A percentile compares a stretch with the other conserved stretches of the same genome.
Conservation (phyloP, 257 asterid genomes). For the Nicotiana paniculata region DNA sequence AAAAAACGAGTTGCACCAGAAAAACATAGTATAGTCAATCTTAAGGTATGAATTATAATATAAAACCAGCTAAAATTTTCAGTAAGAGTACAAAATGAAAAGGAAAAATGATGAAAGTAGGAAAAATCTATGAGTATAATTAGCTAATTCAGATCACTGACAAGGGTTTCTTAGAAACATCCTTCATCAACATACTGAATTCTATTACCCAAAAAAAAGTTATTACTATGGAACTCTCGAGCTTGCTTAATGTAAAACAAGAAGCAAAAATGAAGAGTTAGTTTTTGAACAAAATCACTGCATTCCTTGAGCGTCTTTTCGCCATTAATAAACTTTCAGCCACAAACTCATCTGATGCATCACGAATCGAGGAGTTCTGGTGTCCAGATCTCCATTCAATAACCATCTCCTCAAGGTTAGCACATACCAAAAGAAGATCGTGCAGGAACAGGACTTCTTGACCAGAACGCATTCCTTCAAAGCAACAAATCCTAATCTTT, state of each 20-base stretch:
- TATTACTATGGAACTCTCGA: no score
- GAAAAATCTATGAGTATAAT: neutral
- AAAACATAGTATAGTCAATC: no score
- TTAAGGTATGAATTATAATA: neutral
- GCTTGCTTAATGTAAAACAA: neutral
- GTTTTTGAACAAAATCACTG: neutral
- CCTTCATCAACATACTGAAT: neutral
- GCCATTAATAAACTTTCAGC: neutral
- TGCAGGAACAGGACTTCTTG: constrained; percentile 5
- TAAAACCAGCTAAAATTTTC: neutral
- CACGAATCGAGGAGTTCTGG: neutral
- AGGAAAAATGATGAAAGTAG: neutral
- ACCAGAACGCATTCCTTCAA: neutral
- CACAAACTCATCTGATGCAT: constrained; percentile 2
- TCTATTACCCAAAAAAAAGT: neutral
- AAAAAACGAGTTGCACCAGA: no score
- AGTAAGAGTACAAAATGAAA: neutral
- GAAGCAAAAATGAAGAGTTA: neutral
- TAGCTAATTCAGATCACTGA: neutral
- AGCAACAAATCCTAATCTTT: neutral
- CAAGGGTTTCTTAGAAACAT: neutral
- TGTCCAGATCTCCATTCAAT: constrained; percentile 2
- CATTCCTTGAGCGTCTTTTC: neutral
- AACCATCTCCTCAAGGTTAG: constrained; percentile 2
- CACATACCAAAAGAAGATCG: neutral